Base-by-base conservation (phyloP, 768 basidiomycete species). In the Rhizopogon vesiculosus region DNA sequence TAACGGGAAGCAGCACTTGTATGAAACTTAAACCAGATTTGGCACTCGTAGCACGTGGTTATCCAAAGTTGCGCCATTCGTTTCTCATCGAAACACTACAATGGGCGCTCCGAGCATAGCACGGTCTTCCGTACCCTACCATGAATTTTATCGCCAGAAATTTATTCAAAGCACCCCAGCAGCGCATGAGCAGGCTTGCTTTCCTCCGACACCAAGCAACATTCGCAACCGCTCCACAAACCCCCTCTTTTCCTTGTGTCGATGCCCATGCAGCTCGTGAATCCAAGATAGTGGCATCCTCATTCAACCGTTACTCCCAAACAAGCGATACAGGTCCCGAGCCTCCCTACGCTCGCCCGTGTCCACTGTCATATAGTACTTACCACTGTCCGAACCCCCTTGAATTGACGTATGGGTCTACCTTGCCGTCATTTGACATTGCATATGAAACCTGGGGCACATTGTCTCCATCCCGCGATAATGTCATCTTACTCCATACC, bases 381-480 rank as follows among this genome's bases (percentile, higher is more conserved):
- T 95, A 87, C 66, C 81, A 80, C 57, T 85, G 91, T 63, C 59
- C 68, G 0, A 61, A 63, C 2, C 85, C 89, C 0, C 73, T 96
- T n/a, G 76, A 78, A 0, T 79, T 96, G 29, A 78, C 84, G 5
- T 86, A 85, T 60, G 80, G 86, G 55, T 70, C 74, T 1, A 58
- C 75, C 1, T 77, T 96, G 0, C 82, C 87, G 1, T 74, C 84
- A 7, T 86, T 93, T 62, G 83, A 92, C 61, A 81, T 98, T 56
- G 97, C 97, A 0, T 99, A 98, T 78, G 97, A 99, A 75, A 92
- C 97, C 0, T 99, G 97, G 97, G 97, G 97, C 2, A 83, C 82
- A 2, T 86, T 98, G 43, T 89, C 90, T 22, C 76, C 87, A 0
- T 62, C 74, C 7, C 80, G 78, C 43, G 87, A 93, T 69, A 98